Conservation (phyloP, 164 flowering plant genomes). For the Berberis thunbergii region DNA sequence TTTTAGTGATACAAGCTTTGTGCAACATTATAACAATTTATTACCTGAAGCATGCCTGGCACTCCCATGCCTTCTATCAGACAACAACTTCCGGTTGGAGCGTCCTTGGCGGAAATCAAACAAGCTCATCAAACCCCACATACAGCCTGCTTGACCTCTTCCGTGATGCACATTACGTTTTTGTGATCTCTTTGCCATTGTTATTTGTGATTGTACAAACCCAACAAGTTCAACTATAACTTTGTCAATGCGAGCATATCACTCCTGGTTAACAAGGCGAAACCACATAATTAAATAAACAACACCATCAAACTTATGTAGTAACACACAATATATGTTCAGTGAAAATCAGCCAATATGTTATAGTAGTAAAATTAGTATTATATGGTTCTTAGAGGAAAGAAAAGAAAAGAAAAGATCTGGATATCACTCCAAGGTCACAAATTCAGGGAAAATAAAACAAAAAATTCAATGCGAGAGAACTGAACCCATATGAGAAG, state of each 20-base stretch:
- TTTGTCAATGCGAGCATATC: slow-evolving; percentile 1
- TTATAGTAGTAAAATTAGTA: no score
- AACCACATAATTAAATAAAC: neutral
- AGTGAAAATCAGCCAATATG: no score
- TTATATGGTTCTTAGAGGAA: no score
- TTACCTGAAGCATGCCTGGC: slow-evolving; percentile 36
- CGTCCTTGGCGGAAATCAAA: slow-evolving; percentile 71
- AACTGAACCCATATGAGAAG: no score
- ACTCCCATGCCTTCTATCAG: slow-evolving; percentile 39
- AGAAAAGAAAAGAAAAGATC: no score
- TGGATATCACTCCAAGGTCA: no score
- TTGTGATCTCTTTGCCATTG: slow-evolving; percentile 55
- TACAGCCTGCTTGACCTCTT: slow-evolving; percentile 59
- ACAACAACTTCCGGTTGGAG: slow-evolving; percentile 40
- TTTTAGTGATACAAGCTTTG: no score
- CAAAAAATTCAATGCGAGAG: no score
- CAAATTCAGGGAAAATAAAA: no score
- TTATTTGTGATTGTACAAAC: slow-evolving; percentile 7
- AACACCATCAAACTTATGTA: no score
- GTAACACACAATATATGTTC: no score
- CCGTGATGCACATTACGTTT: slow-evolving; percentile 30
- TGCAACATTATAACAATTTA: slow-evolving; percentile 1
- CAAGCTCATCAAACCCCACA: slow-evolving; percentile 63
- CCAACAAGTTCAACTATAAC: slow-evolving; percentile 2
- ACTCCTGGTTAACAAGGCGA: neutral